Evolutionary conservation across 306 rosid species (phyloP), one percentile per base, ranked within the genome.

Genomic region (Vigna unguiculata): DNA sequence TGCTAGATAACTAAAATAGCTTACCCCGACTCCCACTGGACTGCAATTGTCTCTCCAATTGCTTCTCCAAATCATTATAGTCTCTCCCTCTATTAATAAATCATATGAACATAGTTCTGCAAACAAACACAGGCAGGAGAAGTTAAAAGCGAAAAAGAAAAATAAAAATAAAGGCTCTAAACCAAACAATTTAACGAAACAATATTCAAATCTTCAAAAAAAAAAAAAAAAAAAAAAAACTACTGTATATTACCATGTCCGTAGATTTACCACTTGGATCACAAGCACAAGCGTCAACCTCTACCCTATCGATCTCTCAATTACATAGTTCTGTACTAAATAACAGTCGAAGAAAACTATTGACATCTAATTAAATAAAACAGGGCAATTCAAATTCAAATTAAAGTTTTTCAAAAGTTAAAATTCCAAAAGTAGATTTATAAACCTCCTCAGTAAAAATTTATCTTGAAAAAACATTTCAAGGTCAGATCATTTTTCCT

Each of bases 21-120:
- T 80, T 61, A 85, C 70, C 76, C 77, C 86, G 71, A 93, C 80
- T 72, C 83, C 86, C 5, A 84, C 79, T 77, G 78, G 83, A 81
- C 85, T 69, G 79, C 79, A 71, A 80, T 67, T 88, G 41, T 80
- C 81, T 85, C 67, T 77, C 51, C 79, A 71, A 77, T 74, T 58
- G 84, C 77, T 62, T 76, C 74, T 88, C 98, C 91, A 85, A 79
- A 91, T 87, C 98, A 93, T 91, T 86, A 83, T 90, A 84, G 64
- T 81, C 69, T 76, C 83, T 51, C 83, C 73, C 73, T 36, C 73
- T 16, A 24, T 53, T 21, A 69, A 32, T 53, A 75, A 85, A 72
- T 70, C 36, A 77, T 82, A 71, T 53, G 41, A 67, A 48, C 75
- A 60, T 81, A 71, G 69, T 72, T 66, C 80, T 79, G 80, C 57